These are phyloP conservation scores for Naganishia cerealis DNA, from an alignment of 1,284 basidiomycete genomes.

Conservation along the genomic window DNA sequence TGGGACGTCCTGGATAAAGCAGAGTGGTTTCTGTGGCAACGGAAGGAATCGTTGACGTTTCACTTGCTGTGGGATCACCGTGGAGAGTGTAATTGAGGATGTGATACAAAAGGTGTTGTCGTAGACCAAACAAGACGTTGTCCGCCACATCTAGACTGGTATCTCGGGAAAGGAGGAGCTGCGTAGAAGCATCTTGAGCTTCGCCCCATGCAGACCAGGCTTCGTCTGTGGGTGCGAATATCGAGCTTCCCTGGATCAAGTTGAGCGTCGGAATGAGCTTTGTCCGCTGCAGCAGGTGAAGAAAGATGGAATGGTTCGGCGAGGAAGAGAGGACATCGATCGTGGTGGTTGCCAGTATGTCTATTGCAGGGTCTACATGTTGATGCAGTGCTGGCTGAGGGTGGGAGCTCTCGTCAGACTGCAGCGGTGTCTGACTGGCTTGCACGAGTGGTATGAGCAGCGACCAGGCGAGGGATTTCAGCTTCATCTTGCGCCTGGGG, in stretches of 20 bases:
- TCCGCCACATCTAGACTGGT: slow-evolving; percentile 55
- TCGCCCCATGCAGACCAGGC: slow-evolving; percentile 61
- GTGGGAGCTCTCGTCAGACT: background rate
- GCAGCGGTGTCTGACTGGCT: slow-evolving; percentile 4
- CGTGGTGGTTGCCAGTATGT: slow-evolving; percentile 58
- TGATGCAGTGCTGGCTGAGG: background rate
- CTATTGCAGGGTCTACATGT: background rate
- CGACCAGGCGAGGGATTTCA: background rate
- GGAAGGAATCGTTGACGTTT: slow-evolving; percentile 35
- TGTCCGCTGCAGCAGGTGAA: slow-evolving; percentile 78
- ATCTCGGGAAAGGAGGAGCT: slow-evolving; percentile 1
- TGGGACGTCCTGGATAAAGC: slow-evolving; percentile 63
- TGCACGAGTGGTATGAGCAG: slow-evolving; percentile 10
- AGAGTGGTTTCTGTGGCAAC: slow-evolving; percentile 61
- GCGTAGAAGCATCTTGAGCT: slow-evolving; percentile 7
- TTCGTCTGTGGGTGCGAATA: slow-evolving; percentile 94
- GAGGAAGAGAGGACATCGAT: slow-evolving; percentile 76
- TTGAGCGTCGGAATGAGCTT: slow-evolving; percentile 90
- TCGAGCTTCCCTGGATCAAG: slow-evolving; percentile 72
- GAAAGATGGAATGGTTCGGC: slow-evolving; percentile 73
- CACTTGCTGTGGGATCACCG: background rate
- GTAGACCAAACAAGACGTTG: slow-evolving; percentile 78
- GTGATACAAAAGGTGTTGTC: slow-evolving; percentile 93
- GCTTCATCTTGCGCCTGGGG: slow-evolving; percentile 3
- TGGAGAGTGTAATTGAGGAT: slow-evolving; percentile 78